These are phyloP conservation scores for Crucibulum laeve DNA, from an alignment of 768 basidiomycete species.

Conservation along the genomic window DNA sequence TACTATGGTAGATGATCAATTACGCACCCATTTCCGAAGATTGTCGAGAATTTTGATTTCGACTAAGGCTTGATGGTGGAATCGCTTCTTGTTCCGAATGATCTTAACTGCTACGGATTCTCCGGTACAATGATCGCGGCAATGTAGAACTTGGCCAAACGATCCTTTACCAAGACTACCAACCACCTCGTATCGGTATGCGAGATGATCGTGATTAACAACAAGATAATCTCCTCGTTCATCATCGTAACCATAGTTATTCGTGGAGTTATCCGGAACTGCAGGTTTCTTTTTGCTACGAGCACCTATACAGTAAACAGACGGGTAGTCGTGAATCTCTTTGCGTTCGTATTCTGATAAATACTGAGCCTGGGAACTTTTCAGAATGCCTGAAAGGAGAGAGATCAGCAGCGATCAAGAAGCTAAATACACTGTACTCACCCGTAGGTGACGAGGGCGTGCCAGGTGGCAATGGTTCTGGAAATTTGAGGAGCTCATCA, in stretches of 20 bases:
- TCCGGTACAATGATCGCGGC: constrained; percentile 93
- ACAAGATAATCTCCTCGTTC: constrained; percentile 97
- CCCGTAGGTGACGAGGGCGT: constrained; percentile 64
- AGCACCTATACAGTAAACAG: constrained; percentile 79
- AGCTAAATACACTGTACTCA: constrained; percentile 30
- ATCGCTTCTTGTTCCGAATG: constrained; percentile 98
- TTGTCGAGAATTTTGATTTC: constrained; percentile 99
- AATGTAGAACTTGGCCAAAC: constrained; percentile 95
- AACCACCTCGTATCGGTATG: constrained; percentile 93
- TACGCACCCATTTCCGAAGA: constrained; percentile 92
- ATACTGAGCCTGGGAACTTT: constrained; percentile 59
- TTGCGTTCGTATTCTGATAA: constrained; percentile 87
- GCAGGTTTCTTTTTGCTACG: constrained; percentile 83
- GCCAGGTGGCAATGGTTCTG: constrained; percentile 78
- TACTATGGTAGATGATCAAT: neutral
- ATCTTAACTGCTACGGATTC: constrained; percentile 99
- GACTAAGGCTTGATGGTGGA: constrained; percentile 97
- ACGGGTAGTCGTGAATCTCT: constrained; percentile 85
- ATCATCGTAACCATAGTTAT: constrained; percentile 96
- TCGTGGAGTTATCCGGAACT: constrained; percentile 61
- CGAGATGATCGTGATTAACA: constrained; percentile 86
- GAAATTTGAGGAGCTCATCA: constrained; percentile 86
- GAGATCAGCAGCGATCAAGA: neutral
- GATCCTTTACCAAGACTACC: constrained; percentile 96
- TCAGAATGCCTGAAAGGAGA: constrained; percentile 51